A percentile compares a stretch with the other conserved stretches of the same genome.
phyloP scores from a whole-genome alignment of 2,329 filamentous ascomycete genomes.

The Trichoderma cornu-damae region DNA sequence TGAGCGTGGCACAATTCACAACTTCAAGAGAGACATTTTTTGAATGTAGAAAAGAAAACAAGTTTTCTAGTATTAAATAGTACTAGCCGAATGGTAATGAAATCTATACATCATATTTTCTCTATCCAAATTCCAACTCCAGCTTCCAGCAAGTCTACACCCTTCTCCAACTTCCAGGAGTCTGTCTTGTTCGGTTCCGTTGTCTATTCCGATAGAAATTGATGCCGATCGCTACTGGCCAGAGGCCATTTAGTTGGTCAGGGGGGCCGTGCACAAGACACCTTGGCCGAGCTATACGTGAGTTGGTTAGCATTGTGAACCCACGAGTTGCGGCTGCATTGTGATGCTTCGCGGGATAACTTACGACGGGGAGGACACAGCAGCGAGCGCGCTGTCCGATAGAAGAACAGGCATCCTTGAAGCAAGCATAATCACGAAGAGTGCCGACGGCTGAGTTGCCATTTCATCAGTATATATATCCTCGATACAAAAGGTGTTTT shows the following conservation, averaged over 20 bases:
- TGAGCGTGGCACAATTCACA: too few species aligned
- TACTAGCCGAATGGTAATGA: neutral
- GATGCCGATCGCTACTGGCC: neutral
- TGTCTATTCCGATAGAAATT: neutral
- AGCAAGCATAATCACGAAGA: neutral
- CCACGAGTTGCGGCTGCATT: too few species aligned
- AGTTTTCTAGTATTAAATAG: neutral
- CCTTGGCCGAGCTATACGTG: neutral
- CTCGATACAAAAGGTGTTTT: too few species aligned
- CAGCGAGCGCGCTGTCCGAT: constrained; percentile 10
- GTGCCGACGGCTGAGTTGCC: neutral
- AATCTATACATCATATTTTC: neutral
- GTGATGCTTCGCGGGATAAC: neutral
- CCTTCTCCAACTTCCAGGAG: neutral
- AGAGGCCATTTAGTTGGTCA: neutral
- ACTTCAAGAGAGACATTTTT: too few species aligned
- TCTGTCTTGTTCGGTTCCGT: too few species aligned
- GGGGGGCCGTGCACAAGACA: constrained; percentile 5
- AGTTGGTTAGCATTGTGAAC: neutral
- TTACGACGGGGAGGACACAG: constrained; percentile 16
- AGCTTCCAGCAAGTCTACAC: neutral
- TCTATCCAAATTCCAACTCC: neutral
- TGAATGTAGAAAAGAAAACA: neutral
- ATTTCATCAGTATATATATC: neutral
- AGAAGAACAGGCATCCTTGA: neutral